Conservation (phyloP, 108 stramenopile genomes). For the Poteriospumella lacustris region DNA sequence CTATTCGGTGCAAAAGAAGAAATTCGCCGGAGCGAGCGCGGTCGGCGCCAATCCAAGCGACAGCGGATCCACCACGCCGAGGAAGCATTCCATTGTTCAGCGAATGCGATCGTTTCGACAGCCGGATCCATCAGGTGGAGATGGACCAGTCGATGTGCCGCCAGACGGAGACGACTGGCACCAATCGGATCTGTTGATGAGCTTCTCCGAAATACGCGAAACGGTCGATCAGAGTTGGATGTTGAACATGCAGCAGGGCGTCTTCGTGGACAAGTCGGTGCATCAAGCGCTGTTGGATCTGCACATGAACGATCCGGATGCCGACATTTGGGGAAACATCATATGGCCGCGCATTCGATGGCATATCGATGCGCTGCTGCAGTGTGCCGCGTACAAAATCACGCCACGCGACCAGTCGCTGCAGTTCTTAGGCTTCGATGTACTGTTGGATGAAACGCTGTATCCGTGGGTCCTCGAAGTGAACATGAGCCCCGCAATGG, state of each 20-base stretch:
- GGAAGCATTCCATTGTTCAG: no score
- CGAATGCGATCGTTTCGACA: no score
- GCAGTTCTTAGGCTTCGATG: slow-evolving; percentile 28
- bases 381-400: not conserved
- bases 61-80: no score
- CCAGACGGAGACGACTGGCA: no score
- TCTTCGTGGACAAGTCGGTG: no score
- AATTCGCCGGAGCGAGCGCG: not conserved
- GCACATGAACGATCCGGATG: not conserved
- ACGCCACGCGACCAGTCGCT: not conserved
- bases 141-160: no score
- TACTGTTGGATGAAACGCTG: not conserved
- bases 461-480: slow-evolving; percentile 27
- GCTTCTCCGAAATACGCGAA: no score
- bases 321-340: not conserved
- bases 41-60: not conserved
- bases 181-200: no score
- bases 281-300: no score
- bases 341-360: not conserved
- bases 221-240: no score
- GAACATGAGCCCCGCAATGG: slow-evolving; percentile 31
- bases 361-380: not conserved
- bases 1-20: slow-evolving; percentile 4
- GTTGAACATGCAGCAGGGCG: no score
- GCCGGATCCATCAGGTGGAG: no score